Percentiles rank a stretch among this genome's conserved stretches.
Evolutionary conservation across 1,284 basidiomycete genomes (phyloP).

Genomic region (Ceratobasidium sp.): DNA sequence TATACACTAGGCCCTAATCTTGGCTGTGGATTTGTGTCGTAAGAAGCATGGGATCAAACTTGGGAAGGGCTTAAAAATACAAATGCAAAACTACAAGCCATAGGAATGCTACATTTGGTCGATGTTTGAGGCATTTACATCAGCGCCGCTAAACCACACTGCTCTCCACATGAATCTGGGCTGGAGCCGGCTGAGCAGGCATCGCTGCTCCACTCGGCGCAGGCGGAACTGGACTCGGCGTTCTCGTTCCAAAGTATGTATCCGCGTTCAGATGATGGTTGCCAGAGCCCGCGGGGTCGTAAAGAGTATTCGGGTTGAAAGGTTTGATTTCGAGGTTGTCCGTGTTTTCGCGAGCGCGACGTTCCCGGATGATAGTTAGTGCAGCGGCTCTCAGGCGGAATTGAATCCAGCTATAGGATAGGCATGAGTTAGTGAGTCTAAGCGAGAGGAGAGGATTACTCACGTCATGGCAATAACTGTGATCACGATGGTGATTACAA

Average conservation of each 20-base stretch:
- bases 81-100: not conserved
- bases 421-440: not conserved
- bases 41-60: too few relatives aligned
- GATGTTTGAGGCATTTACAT: too few relatives aligned
- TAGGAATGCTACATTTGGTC: not conserved
- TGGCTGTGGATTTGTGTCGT: too few relatives aligned
- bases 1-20: too few relatives aligned
- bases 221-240: constrained; percentile 16
- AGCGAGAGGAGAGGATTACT: not conserved
- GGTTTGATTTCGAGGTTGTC: not conserved
- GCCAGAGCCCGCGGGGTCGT: not conserved
- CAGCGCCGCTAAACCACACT: constrained; percentile 7
- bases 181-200: constrained; percentile 4
- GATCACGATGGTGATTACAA: constrained; percentile 18
- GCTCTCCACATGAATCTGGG: constrained; percentile 15
- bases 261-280: not conserved
- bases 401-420: constrained; percentile 9
- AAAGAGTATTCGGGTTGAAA: constrained; percentile 11
- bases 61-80: not conserved
- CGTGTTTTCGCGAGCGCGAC: constrained; percentile 18
- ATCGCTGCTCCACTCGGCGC: not conserved
- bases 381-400: constrained; percentile 6
- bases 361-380: constrained; percentile 27
- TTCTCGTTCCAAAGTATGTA: constrained; percentile 12
- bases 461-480: constrained; percentile 24